These are phyloP conservation scores for Scenedesmus sp. DNA, from an alignment of 163 green algal genomes.

Conservation along the genomic window DNA sequence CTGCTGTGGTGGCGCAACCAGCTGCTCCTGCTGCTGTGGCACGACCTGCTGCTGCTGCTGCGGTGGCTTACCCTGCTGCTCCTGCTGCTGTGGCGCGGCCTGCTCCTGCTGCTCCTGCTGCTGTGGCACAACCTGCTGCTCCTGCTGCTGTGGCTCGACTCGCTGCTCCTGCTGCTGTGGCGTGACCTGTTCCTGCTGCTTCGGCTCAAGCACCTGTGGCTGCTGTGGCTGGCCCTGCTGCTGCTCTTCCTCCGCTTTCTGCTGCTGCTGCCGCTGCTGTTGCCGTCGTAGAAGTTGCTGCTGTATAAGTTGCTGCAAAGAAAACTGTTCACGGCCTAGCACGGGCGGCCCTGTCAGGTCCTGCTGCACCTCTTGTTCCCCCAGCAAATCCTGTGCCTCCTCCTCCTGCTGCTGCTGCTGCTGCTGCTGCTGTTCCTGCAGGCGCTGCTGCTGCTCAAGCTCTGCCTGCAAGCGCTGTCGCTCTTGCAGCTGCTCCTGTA, in stretches of 20 bases:
- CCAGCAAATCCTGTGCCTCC: background rate
- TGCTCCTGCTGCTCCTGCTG: background rate
- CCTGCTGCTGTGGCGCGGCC: background rate
- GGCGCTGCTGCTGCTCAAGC: background rate
- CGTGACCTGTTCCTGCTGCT: background rate
- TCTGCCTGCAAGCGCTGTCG: background rate
- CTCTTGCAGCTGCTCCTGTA: background rate
- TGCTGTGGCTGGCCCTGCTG: too few relatives aligned
- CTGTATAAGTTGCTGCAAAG: too few relatives aligned
- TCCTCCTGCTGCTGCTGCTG: background rate
- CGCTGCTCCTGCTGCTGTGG: background rate
- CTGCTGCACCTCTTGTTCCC: background rate
- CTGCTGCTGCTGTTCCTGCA: background rate
- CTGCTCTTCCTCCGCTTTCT: too few relatives aligned
- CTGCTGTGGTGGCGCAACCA: too few relatives aligned
- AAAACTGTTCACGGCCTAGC: too few relatives aligned
- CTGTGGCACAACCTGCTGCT: background rate
- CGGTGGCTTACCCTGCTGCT: too few relatives aligned
- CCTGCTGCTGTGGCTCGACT: background rate
- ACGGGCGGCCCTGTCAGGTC: too few relatives aligned
- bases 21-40: background rate
- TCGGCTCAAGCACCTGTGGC: too few relatives aligned
- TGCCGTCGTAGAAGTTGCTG: too few relatives aligned
- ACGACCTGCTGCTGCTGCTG: background rate
- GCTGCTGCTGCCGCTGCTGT: background rate